Percentiles rank a stretch among this genome's conserved stretches.
Conservation (phyloP, 2,329 filamentous ascomycete species). For the Ophiobolus disseminans region DNA sequence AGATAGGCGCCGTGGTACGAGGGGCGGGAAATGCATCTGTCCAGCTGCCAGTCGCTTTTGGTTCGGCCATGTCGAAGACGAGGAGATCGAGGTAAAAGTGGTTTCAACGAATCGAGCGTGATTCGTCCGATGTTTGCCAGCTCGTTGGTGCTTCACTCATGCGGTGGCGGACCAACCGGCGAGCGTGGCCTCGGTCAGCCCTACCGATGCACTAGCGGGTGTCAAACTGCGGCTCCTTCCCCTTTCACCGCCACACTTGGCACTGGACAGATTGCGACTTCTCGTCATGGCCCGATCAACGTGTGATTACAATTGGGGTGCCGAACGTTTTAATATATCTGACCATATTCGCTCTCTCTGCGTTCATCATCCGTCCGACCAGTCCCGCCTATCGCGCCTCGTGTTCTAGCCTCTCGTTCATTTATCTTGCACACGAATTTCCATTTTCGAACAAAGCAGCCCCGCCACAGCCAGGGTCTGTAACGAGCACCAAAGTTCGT, state of each 20-base stretch:
- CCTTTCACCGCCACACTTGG: slow-evolving; percentile 30
- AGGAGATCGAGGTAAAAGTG: neutral
- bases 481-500: too few species aligned
- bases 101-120: neutral
- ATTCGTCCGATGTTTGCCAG: neutral
- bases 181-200: slow-evolving; percentile 26
- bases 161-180: slow-evolving; percentile 13
- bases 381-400: slow-evolving; percentile 16
- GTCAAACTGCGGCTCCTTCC: slow-evolving; percentile 17
- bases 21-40: slow-evolving; percentile 53
- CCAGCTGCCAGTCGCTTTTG: slow-evolving; percentile 40
- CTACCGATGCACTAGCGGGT: slow-evolving; percentile 18
- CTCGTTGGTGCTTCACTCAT: neutral
- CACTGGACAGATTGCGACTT: slow-evolving; percentile 43
- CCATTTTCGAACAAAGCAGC: slow-evolving; percentile 25
- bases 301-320: slow-evolving; percentile 40
- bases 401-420: slow-evolving; percentile 26
- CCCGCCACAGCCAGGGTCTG: slow-evolving; percentile 32
- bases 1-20: slow-evolving; percentile 45
- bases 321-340: slow-evolving; percentile 24
- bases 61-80: slow-evolving; percentile 24
- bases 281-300: slow-evolving; percentile 37
- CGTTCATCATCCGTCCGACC: slow-evolving; percentile 18
- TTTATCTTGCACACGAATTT: slow-evolving; percentile 27
- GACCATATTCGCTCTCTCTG: slow-evolving; percentile 21